These are phyloP conservation scores for Sordaria brevicollis DNA, from an alignment of 495 filamentous ascomycete genomes.

Conservation along the genomic window DNA sequence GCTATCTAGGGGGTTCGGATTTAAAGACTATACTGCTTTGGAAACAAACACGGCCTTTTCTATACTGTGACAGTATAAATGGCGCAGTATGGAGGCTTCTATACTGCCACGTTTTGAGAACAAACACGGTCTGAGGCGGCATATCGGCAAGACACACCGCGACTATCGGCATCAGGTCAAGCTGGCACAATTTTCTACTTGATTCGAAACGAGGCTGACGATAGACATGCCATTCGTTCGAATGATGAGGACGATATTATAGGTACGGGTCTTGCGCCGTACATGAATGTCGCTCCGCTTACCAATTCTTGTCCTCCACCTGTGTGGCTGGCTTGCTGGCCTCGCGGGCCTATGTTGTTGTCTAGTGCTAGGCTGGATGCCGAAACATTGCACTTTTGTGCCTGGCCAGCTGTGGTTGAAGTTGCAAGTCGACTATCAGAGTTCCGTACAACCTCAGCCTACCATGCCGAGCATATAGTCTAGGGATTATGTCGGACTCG, in stretches of 20 bases:
- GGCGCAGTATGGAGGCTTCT: too few relatives aligned
- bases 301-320: not conserved
- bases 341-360: not conserved
- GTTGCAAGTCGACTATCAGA: not conserved
- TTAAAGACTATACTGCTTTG: too few relatives aligned
- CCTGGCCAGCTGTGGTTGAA: not conserved
- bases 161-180: not conserved
- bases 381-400: not conserved
- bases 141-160: not conserved
- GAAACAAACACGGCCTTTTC: too few relatives aligned
- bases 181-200: not conserved
- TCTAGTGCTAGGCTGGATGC: not conserved
- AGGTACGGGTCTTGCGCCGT: not conserved
- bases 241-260: not conserved
- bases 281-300: not conserved
- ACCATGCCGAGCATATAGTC: not conserved
- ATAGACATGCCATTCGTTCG: not conserved
- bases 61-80: too few relatives aligned
- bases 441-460: not conserved
- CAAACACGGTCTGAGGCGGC: too few relatives aligned
- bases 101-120: too few relatives aligned
- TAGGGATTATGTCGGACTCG: not conserved
- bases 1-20: too few relatives aligned
- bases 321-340: not conserved
- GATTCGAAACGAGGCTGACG: not conserved